Evolutionary conservation across 345 rosid genomes (phyloP).

Genomic region (Punica granatum): DNA sequence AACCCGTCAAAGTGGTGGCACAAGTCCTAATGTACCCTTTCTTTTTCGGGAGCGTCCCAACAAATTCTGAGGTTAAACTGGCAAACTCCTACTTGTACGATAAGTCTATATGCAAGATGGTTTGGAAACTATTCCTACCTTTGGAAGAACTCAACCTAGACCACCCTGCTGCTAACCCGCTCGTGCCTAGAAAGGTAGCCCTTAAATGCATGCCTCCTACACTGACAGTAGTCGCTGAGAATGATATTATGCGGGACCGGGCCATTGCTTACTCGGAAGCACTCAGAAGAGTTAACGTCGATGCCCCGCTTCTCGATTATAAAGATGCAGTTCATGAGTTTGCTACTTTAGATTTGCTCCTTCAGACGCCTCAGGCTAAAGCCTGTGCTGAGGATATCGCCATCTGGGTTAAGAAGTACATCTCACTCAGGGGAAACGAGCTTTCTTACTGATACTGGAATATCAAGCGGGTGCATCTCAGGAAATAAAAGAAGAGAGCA

Average conservation of each 20-base stretch:
- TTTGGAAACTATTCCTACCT: conserved; percentile 80
- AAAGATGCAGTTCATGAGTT: conserved; percentile 91
- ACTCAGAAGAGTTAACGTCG: conserved; percentile 71
- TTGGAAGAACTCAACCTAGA: conserved; percentile 62
- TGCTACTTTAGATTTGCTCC: conserved; percentile 85
- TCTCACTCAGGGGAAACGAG: conserved; percentile 77
- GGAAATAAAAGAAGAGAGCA: neutral
- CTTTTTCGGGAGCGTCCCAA: conserved; percentile 65
- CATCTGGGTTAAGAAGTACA: conserved; percentile 89
- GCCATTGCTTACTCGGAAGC: conserved; percentile 85
- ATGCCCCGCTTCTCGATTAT: conserved; percentile 82
- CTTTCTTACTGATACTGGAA: conserved; percentile 57
- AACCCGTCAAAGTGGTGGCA: conserved; percentile 88
- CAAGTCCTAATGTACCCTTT: conserved; percentile 92
- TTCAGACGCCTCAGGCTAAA: conserved; percentile 79
- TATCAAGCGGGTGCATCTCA: neutral
- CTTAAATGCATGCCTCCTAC: conserved; percentile 91
- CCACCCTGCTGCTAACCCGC: conserved; percentile 84
- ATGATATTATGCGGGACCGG: conserved; percentile 91
- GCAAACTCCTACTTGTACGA: conserved; percentile 85
- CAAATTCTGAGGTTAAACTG: conserved; percentile 70
- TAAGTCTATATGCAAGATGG: conserved; percentile 61
- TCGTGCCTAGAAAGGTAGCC: conserved; percentile 55
- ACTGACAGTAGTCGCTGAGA: conserved; percentile 82
- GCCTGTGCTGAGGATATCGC: conserved; percentile 88